Evolutionary conservation across 768 basidiomycete genomes (phyloP).

Genomic region (Kondoa malvinella): DNA sequence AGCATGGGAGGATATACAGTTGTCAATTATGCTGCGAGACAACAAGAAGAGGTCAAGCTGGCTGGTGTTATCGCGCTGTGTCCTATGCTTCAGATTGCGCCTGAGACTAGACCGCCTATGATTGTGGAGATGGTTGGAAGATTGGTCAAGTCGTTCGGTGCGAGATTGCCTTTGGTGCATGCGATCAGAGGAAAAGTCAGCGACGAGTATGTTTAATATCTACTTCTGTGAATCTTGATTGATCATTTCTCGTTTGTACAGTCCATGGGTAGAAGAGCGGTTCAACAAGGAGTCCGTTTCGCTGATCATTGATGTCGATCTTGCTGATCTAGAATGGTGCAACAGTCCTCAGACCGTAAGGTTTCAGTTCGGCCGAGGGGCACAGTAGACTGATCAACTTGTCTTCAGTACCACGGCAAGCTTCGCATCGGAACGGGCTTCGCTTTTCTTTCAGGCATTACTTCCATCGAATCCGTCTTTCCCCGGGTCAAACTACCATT

Average conservation of each 20-base stretch:
- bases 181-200: neutral
- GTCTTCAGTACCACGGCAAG: neutral
- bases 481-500: neutral
- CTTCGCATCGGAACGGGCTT: neutral
- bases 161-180: neutral
- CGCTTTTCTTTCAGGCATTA: neutral
- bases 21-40: neutral
- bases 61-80: neutral
- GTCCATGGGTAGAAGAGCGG: neutral
- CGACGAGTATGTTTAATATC: neutral
- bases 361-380: neutral
- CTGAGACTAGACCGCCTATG: neutral
- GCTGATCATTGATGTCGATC: too few species aligned
- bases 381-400: neutral
- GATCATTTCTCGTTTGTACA: neutral
- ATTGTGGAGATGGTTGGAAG: neutral
- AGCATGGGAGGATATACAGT: neutral
- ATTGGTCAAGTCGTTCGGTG: neutral
- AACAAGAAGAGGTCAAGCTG: neutral
- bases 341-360: neutral
- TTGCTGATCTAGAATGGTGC: too few species aligned
- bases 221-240: neutral
- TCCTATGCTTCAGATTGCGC: neutral
- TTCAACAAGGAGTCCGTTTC: neutral
- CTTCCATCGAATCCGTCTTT: neutral